A percentile compares a stretch with the other conserved stretches of the same genome.
Conservation (phyloP, 768 basidiomycete genomes). For the Mycena floridula region DNA sequence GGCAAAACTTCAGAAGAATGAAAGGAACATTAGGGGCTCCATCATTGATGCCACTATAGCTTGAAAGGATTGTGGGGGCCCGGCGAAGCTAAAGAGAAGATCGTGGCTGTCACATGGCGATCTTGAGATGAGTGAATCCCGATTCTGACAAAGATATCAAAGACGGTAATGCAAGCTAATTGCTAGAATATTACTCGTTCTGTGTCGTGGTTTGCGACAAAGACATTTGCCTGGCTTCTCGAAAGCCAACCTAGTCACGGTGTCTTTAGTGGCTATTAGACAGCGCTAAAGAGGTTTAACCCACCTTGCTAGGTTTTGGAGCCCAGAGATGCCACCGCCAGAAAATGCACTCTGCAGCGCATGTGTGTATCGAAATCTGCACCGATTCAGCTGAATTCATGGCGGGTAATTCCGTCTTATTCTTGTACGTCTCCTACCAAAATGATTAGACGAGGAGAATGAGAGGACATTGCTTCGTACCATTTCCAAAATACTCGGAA, state of each 20-base stretch:
- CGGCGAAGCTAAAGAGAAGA: constrained; percentile 67
- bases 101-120: constrained; percentile 50
- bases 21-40: constrained; percentile 64
- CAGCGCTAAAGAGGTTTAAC: constrained; percentile 23
- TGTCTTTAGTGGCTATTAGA: too few relatives aligned
- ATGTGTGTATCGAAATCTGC: constrained; percentile 57
- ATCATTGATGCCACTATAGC: constrained; percentile 45
- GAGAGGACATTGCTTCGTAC: constrained; percentile 16
- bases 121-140: constrained; percentile 52
- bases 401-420: too few relatives aligned
- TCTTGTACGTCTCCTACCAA: constrained; percentile 60
- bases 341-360: constrained; percentile 47
- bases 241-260: constrained; percentile 54
- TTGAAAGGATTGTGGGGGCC: constrained; percentile 56
- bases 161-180: not conserved
- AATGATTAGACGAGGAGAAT: not conserved
- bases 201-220: constrained; percentile 67
- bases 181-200: constrained; percentile 36
- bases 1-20: too few relatives aligned
- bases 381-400: too few relatives aligned
- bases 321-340: constrained; percentile 39
- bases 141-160: constrained; percentile 28
- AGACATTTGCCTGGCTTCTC: constrained; percentile 49
- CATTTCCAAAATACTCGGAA: constrained; percentile 47
- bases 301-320: constrained; percentile 45